Evolutionary conservation across 495 filamentous ascomycete species (phyloP), one percentile per base, ranked within the genome.

Genomic region (Haplographium delicatum): DNA sequence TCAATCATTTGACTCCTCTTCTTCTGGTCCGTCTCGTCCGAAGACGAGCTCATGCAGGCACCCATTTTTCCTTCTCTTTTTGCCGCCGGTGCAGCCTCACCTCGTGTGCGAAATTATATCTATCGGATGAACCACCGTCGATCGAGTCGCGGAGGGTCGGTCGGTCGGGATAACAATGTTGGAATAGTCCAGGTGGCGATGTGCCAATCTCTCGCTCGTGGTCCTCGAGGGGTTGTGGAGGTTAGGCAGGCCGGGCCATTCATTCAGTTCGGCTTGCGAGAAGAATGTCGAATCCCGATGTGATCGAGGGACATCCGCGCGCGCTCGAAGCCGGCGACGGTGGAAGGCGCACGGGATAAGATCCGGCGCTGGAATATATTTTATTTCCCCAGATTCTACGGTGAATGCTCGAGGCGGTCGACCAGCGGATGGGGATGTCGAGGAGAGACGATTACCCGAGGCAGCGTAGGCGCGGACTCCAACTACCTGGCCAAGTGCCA

Each of bases 1-100:
- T 98, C 93, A 60, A 98, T 98, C 66, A 81, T 82, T 68, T 94
- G 88, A 68, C 91, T 96, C 59, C 82, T 78, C 73, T 95, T 96
- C 76, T 87, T 93, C 75, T 88, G 85, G 68, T 98, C 93, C 61
- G 76, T 81, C 66, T 87, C 87, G 65, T 82, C 89, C 63, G 83
- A 75, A 63, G 79, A 81, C 30, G 84, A 81, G 71, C 89, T 94
- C 75, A 89, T 82, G 74, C 93, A 97, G 51, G 76, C 76, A 64
- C 93, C 93, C 93, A 98, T 98, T 64, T 48, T 20, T 43, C 38
- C 37, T 15, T 35, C n/a, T 33, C 15, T 26, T 50, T 27, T 49
- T 54, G 54, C 51, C 58, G 57, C 53, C 30, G 55, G 51, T 43
- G 60, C 56, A 53, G 50, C 57, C 60, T 47, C 39, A 45, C 44